phyloP scores from a whole-genome alignment of 176 grass and related monocot genomes.

The Stipa capillata region DNA sequence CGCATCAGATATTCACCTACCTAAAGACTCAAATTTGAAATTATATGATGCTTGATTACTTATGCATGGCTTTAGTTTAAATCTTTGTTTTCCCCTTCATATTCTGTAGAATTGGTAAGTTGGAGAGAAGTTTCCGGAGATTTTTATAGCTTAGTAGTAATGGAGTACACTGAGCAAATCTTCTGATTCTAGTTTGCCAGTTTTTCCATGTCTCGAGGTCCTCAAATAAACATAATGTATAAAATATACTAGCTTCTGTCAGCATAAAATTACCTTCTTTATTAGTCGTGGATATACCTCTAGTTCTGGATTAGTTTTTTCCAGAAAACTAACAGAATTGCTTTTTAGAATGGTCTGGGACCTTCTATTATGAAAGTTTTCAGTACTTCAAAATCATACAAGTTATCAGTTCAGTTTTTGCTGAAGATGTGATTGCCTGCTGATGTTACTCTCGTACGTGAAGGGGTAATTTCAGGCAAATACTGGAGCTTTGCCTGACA shows the following conservation, averaged over 20 bases:
- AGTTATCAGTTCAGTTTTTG: not conserved
- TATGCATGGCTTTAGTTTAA: not conserved
- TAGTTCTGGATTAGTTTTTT: not conserved
- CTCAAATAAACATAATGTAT: not conserved
- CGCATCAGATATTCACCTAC: not conserved
- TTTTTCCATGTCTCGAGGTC: not conserved
- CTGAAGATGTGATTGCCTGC: not conserved
- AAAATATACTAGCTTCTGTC: not conserved
- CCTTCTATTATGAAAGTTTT: not conserved
- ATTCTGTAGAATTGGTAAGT: not conserved
- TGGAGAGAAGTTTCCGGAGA: not conserved
- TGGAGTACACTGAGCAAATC: not conserved
- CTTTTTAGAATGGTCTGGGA: not conserved
- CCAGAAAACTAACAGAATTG: not conserved
- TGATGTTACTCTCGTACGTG: slow-evolving; percentile 9
- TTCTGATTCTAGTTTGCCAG: not conserved
- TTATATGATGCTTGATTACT: not conserved
- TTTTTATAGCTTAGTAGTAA: not conserved
- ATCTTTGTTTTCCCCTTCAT: not conserved
- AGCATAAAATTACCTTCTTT: not conserved
- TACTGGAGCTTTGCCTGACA: slow-evolving; percentile 15
- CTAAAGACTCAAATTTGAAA: not conserved
- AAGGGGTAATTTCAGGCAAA: slow-evolving; percentile 28
- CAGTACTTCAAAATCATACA: not conserved
- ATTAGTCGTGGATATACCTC: not conserved